Base-by-base conservation (phyloP, 768 basidiomycete genomes). In the Nidularia pulvinata region DNA sequence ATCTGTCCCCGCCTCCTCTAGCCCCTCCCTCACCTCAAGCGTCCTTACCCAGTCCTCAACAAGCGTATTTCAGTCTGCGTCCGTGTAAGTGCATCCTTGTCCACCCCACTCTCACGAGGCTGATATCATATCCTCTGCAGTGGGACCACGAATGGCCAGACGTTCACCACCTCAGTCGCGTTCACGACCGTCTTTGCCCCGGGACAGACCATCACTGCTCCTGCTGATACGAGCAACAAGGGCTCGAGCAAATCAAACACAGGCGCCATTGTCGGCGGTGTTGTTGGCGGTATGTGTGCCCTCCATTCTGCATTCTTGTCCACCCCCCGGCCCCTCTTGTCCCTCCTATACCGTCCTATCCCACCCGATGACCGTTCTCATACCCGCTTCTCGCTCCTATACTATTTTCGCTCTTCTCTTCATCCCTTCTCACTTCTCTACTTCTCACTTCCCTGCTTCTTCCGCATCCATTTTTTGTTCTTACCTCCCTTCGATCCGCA, bases 201-300 rank as follows among this genome's bases (percentile, higher is more conserved):
- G 1, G 69, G 69, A 1, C 36, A 59, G 6, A 56, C 54, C 16
- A 52, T 63, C 32, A 59, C 71, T 3, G 14, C 49, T 7, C 7
- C 54, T 0, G 11, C 59, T 1, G 30, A 36, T 13, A 39, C 16
- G 16, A 4, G 19, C 7, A 16, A 37, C n/a, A 33, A 54, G n/a
- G 33, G 45, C 10, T 33, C 50, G 1, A 51, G 45, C 7, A 54
- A 55, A 14, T 52, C 55, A 22, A 66, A 71, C 53, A 71, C 69
- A 0, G 78, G 71, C 32, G 68, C 79, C 3, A 82, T 84, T 53
- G 74, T 81, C 4, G 82, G 82, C 7, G 78, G 78, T 14, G 74
- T 76, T 2, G 77, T 82, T n/a, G 81, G 80, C 52, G 82, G 80
- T 57, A 56, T 44, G 68, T 61, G 4, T 42, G 14, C 2, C 44